Conservation (phyloP, 257 asterid genomes). For the Penstemon barbatus region DNA sequence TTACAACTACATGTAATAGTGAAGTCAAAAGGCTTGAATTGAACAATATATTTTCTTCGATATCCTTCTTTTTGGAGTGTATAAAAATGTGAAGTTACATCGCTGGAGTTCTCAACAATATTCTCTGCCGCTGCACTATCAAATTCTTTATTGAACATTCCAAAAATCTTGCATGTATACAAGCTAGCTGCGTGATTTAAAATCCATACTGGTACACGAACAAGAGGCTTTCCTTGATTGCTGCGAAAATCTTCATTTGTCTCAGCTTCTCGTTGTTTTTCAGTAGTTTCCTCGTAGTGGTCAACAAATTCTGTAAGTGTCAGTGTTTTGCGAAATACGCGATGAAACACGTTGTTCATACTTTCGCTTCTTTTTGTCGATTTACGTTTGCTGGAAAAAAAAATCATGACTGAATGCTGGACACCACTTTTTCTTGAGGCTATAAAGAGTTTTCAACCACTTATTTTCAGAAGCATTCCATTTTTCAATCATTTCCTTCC, state of each 20-base stretch:
- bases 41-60: not conserved
- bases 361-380: slow-evolving; percentile 23
- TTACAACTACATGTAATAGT: not conserved
- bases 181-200: not conserved
- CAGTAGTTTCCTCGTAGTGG: not conserved
- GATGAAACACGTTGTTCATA: slow-evolving; percentile 10
- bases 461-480: not conserved
- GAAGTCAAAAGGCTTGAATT: not conserved
- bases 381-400: slow-evolving; percentile 2
- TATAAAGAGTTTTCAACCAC: slow-evolving; percentile 8
- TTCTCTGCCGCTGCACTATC: not conserved
- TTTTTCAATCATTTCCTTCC: slow-evolving; percentile 3
- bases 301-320: not conserved
- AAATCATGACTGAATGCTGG: not conserved
- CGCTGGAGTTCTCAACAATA: not conserved
- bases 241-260: slow-evolving; percentile 8
- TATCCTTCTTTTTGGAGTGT: not conserved
- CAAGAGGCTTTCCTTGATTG: not conserved
- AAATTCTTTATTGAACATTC: not conserved
- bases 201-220: not conserved
- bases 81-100: not conserved
- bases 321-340: not conserved
- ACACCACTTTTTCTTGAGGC: not conserved
- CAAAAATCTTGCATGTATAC: not conserved
- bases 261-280: not conserved